Evolutionary conservation across 345 rosid species (phyloP).

Genomic region (Hibiscus syriacus): DNA sequence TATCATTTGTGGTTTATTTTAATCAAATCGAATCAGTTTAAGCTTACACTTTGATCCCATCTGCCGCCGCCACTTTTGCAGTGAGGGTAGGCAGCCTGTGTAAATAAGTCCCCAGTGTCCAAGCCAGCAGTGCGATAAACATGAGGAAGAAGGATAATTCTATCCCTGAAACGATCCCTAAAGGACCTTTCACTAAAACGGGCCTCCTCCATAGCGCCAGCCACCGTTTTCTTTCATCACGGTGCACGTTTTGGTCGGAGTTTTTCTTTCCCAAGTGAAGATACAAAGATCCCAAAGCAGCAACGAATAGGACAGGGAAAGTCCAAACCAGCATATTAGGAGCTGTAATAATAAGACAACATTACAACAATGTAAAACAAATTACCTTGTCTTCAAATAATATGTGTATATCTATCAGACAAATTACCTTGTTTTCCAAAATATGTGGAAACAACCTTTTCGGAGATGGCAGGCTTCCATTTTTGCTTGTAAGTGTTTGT

Average conservation of each 20-base stretch:
- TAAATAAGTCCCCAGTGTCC: constrained; percentile 48
- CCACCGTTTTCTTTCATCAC: constrained; percentile 7
- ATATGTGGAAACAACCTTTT: constrained; percentile 33
- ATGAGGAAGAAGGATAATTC: constrained; percentile 57
- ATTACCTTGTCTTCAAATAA: too few relatives aligned
- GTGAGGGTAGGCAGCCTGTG: constrained; percentile 34
- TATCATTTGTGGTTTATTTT: neutral
- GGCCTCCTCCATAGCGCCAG: constrained; percentile 37
- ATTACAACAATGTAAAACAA: neutral
- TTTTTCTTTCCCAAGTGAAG: constrained; percentile 53
- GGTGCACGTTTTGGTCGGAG: neutral
- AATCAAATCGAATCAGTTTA: neutral
- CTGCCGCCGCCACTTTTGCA: constrained; percentile 26
- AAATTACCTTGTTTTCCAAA: constrained; percentile 53
- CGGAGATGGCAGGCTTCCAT: constrained; percentile 37
- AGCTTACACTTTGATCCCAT: constrained; percentile 42
- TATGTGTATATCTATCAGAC: neutral
- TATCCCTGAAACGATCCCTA: constrained; percentile 64
- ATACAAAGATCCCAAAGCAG: constrained; percentile 45
- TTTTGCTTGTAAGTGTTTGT: constrained; percentile 35
- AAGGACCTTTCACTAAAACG: constrained; percentile 69
- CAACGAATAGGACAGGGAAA: constrained; percentile 55
- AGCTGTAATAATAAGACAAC: constrained; percentile 27
- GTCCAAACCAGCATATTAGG: constrained; percentile 35
- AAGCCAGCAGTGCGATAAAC: constrained; percentile 61